Evolutionary conservation across 805 yeast species (phyloP).

Genomic region (Myxozyma udenii): DNA sequence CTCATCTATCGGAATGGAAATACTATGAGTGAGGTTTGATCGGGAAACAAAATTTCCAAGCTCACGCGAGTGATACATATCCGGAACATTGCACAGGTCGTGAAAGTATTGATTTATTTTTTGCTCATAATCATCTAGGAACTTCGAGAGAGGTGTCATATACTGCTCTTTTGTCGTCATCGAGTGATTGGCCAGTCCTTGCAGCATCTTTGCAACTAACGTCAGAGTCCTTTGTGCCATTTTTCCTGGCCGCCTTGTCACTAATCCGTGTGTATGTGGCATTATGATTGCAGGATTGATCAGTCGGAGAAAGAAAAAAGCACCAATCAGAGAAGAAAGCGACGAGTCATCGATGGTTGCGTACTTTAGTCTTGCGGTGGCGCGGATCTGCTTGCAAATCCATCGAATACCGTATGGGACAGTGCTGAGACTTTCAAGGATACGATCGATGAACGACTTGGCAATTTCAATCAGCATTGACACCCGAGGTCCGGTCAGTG

Average conservation of each 20-base stretch:
- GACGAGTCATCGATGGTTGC: conserved; percentile 50
- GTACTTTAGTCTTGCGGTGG: conserved; percentile 55
- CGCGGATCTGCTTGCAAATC: conserved; percentile 64
- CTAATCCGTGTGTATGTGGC: conserved; percentile 60
- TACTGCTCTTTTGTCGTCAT: conserved; percentile 53
- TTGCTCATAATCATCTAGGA: conserved; percentile 35
- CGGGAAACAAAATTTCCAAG: conserved; percentile 42
- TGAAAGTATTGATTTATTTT: conserved; percentile 37
- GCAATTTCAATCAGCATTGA: conserved; percentile 32
- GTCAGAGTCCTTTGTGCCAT: conserved; percentile 62
- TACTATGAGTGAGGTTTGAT: conserved; percentile 36
- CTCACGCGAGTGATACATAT: conserved; percentile 41
- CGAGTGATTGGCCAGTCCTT: conserved; percentile 82
- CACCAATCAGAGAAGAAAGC: conserved; percentile 57
- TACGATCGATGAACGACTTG: conserved; percentile 46
- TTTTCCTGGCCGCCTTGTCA: conserved; percentile 40
- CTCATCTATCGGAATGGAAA: conserved; percentile 40
- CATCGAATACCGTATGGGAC: conserved; percentile 72
- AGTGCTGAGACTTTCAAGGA: conserved; percentile 51
- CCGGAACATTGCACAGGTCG: conserved; percentile 42
- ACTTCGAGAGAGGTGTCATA: conserved; percentile 34
- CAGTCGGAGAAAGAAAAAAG: conserved; percentile 76
- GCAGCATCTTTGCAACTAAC: conserved; percentile 77
- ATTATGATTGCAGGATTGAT: conserved; percentile 87
- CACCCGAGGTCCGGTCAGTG: conserved; percentile 35